Evolutionary conservation across 2,329 filamentous ascomycete genomes (phyloP), one percentile per base, ranked within the genome.

Genomic region (Cylindrodendrum hubeiense): DNA sequence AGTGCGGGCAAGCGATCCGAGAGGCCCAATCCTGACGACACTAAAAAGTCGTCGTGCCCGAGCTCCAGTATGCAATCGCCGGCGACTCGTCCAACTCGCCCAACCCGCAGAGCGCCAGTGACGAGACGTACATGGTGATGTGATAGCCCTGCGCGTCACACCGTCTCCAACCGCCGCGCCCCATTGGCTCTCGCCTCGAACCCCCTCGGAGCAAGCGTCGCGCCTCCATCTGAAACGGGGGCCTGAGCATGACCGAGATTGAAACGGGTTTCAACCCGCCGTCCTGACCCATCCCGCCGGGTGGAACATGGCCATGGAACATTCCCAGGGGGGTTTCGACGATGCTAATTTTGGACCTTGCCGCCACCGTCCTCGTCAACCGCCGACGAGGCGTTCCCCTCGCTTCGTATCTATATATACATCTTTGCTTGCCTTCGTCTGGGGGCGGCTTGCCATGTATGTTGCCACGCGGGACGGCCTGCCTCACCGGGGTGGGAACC

Each of bases 101-200:
- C 68, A 71, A 65, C 65, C 68, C 53, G 64, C 67, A 54, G 59
- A 68, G 63, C 67, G 71, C 72, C 66, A 74, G 72, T 75, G 71
- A 74, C 66, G 53, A 72, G 68, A 71, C 71, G 63, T 68, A 71
- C 70, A 75, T 72, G 70, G 68, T 72, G 71, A 70, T 74, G 72
- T 74, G 72, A 74, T 63, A 70, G 66, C 66, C 69, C 68, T 75
- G 61, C 54, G 57, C 72, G 67, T 75, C 72, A 74, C 72, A 74
- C 68, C 72, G 72, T 74, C 69, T 71, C 59, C 59, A 13, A 37
- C 47, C 33, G 43, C 17, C 30, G 19, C 22, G 13, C 54, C 37
- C 54, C 61, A 72, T 74, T 74, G 72, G 72, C 66, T 72, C 65
- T 53, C 68, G 13, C 6, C 22, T n/a, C 22, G 26, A 12, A 57